Conservation (phyloP, 1,139 yeast species). For the Magnusiomyces paraingens region DNA sequence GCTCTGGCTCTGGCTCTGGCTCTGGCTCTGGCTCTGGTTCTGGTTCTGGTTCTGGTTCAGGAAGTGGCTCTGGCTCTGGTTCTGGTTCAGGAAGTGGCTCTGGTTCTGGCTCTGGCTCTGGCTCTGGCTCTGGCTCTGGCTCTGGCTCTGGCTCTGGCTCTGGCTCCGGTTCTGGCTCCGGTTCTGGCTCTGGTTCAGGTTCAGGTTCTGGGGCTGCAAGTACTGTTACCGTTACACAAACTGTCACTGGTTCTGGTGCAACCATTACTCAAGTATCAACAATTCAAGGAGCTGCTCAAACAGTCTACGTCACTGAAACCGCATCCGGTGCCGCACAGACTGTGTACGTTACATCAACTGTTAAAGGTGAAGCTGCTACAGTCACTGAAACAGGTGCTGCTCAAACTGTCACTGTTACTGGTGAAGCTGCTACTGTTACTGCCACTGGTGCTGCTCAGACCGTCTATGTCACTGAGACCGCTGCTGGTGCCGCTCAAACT, state of each 20-base stretch:
- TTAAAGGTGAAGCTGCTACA: not conserved
- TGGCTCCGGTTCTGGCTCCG: slow-evolving; percentile 3
- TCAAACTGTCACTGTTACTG: not conserved
- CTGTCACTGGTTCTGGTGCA: not conserved
- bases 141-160: slow-evolving; percentile 4
- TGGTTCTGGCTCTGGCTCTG: slow-evolving; percentile 3
- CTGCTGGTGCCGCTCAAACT: slow-evolving; percentile 3
- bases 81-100: slow-evolving; percentile 4
- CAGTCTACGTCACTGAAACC: not conserved
- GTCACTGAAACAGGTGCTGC: not conserved
- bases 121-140: not conserved
- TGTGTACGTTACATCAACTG: slow-evolving; percentile 6
- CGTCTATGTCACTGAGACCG: slow-evolving; percentile 3
- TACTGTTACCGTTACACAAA: not conserved
- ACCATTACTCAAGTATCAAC: not conserved
- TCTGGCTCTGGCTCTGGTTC: slow-evolving; percentile 1
- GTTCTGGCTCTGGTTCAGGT: slow-evolving; percentile 7
- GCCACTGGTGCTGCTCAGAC: slow-evolving; percentile 1
- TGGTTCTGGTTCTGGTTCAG: slow-evolving; percentile 1
- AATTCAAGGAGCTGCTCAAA: not conserved
- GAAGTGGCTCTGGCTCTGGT: not conserved
- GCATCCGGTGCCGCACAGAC: slow-evolving; percentile 2
- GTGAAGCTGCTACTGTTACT: not conserved
- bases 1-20: slow-evolving; percentile 1
- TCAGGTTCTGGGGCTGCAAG: slow-evolving; percentile 5